Base-by-base conservation (phyloP, 2,329 filamentous ascomycete genomes). In the Xenoacremonium recifei region DNA sequence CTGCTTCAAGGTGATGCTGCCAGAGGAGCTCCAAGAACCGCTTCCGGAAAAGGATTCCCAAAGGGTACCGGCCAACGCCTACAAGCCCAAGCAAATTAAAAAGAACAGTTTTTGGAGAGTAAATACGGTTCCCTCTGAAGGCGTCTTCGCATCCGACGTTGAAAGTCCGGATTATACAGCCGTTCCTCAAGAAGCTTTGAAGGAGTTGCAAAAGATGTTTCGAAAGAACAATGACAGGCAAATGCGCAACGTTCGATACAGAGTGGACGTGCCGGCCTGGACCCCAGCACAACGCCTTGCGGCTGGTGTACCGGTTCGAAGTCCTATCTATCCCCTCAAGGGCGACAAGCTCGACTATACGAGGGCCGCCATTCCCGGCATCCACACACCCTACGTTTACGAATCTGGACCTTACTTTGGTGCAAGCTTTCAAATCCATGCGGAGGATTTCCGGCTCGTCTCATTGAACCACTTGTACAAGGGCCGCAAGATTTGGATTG, bases 361-460 rank as follows among this genome's bases (percentile, higher is more conserved):
- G 6, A 64, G 57, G 40, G 65, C 65, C 37, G 56, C 67, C 23
- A 66, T 68, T 5, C 65, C 65, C 1, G 65, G 65, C 30, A 67
- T 68, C 10, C 65, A 68, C 39, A 68, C 65, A 3, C 65, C 65
- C 3, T 68, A 68, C 37, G 65, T 68, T 3, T 68, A 68, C 43
- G 65, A 68, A 44, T 68, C 65, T 13, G 65, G 61, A 0, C 57
- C 64, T 19, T 43, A 63, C 39, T 68, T 68, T 35, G 65, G 65
- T 5, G 65, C 65, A 6, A 67, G 62, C 5, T 68, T 68, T 23
- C 65, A 68, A 44, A 61, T 68, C 15, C 65, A 68, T 21, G 65
- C 65, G n/a, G 65, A 68, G 40, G 65, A 68, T 35, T 68, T 65
- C 23, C 61, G 65, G 7, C 55, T 68, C 9, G 59, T 64, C 5